Evolutionary conservation across 495 filamentous ascomycete genomes (phyloP).

Genomic region (Trichoderma reesei): DNA sequence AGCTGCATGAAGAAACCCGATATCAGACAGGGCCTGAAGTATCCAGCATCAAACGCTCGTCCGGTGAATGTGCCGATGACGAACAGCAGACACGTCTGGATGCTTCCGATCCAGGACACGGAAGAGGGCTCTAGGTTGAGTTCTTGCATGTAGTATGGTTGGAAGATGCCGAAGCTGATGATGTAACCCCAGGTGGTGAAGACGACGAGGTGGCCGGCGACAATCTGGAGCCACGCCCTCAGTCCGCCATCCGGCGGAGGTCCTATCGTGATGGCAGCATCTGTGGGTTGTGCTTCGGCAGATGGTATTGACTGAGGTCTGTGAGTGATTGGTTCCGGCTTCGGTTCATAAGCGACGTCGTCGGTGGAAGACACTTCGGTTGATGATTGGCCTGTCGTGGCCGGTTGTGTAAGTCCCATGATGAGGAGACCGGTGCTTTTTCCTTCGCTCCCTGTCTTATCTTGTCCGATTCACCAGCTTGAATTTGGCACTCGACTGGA

Average conservation of each 20-base stretch:
- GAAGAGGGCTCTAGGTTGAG: conserved; percentile 32
- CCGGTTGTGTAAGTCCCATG: not conserved
- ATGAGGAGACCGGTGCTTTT: not conserved
- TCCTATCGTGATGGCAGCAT: conserved; percentile 18
- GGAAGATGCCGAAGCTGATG: conserved; percentile 64
- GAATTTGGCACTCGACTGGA: too few species aligned
- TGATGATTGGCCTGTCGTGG: not conserved
- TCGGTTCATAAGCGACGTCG: not conserved
- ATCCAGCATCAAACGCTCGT: conserved; percentile 57
- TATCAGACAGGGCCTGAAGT: conserved; percentile 32
- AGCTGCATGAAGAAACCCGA: conserved; percentile 40
- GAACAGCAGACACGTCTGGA: conserved; percentile 66
- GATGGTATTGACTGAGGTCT: not conserved
- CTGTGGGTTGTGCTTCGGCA: not conserved
- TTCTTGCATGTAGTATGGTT: conserved; percentile 53
- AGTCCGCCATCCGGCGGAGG: conserved; percentile 54
- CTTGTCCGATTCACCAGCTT: not conserved
- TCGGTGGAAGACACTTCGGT: not conserved
- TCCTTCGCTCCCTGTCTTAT: not conserved
- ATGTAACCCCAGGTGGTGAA: conserved; percentile 36
- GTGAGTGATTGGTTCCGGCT: not conserved
- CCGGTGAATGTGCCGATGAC: conserved; percentile 61
- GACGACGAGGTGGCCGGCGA: conserved; percentile 24
- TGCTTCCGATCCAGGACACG: conserved; percentile 59
- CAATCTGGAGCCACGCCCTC: conserved; percentile 48